Evolutionary conservation across 192 early-diverging fungal species (phyloP).

Genomic region (Linnemannia elongata): DNA sequence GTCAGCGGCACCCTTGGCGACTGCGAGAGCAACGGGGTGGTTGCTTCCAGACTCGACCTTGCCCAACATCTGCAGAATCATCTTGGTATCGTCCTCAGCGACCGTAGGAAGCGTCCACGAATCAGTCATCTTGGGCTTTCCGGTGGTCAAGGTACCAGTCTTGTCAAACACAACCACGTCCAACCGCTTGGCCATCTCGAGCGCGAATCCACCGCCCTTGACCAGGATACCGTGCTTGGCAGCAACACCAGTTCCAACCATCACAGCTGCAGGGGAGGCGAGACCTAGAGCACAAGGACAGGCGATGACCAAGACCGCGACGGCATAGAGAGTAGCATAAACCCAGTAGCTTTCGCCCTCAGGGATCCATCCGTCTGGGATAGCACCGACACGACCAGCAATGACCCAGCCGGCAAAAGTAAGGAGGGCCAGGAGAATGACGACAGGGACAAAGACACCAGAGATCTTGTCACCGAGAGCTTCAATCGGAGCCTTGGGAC

Average conservation of each 20-base stretch:
- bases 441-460: slow-evolving; percentile 72
- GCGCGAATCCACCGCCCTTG: slow-evolving; percentile 81
- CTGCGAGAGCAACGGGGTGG: slow-evolving; percentile 80
- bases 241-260: slow-evolving; percentile 81
- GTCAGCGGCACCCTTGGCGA: slow-evolving; percentile 45
- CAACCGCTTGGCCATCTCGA: slow-evolving; percentile 75
- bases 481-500: slow-evolving; percentile 75
- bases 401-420: slow-evolving; percentile 72
- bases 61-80: slow-evolving; percentile 58
- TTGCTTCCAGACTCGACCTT: slow-evolving; percentile 68
- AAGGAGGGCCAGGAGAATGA: slow-evolving; percentile 69
- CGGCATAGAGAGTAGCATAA: slow-evolving; percentile 69
- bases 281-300: slow-evolving; percentile 81
- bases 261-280: slow-evolving; percentile 79
- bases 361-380: slow-evolving; percentile 60
- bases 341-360: slow-evolving; percentile 58
- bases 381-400: slow-evolving; percentile 37
- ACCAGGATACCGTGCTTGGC: slow-evolving; percentile 74
- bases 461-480: slow-evolving; percentile 74
- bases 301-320: slow-evolving; percentile 78
- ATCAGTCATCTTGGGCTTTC: slow-evolving; percentile 75
- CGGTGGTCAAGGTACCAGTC: slow-evolving; percentile 83
- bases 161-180: slow-evolving; percentile 86
- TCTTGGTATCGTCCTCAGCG: slow-evolving; percentile 19
- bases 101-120: slow-evolving; percentile 19